Conservation (phyloP, 1,284 basidiomycete species). For the Fomitopsis betulina region DNA sequence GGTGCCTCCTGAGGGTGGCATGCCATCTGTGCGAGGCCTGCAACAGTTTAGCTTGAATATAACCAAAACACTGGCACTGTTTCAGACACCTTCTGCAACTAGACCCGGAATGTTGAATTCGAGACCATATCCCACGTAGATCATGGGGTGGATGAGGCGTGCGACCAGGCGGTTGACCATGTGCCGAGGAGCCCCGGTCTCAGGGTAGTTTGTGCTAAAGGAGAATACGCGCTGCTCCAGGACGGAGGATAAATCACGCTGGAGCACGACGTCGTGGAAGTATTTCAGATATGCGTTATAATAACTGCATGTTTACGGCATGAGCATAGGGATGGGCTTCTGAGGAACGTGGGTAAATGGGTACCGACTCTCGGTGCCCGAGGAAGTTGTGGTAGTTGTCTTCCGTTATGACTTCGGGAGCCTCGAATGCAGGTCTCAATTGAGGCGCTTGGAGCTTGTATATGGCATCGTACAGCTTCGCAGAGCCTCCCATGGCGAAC, state of each 20-base stretch:
- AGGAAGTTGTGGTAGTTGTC: constrained; percentile 46
- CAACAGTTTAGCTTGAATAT: not conserved
- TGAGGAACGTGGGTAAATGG: not conserved
- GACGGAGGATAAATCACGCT: constrained; percentile 36
- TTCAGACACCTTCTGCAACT: constrained; percentile 26
- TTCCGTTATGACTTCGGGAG: constrained; percentile 38
- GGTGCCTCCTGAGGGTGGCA: constrained; percentile 23
- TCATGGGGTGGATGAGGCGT: constrained; percentile 60
- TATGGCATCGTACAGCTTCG: constrained; percentile 35
- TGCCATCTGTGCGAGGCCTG: constrained; percentile 34
- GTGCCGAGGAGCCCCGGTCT: constrained; percentile 34
- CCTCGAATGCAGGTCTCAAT: constrained; percentile 34
- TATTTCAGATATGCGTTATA: constrained; percentile 55
- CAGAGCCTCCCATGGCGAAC: constrained; percentile 44
- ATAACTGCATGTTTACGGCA: constrained; percentile 33
- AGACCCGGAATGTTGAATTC: constrained; percentile 63
- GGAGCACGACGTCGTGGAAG: constrained; percentile 43
- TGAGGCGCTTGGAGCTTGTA: constrained; percentile 38
- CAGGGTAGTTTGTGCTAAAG: constrained; percentile 40
- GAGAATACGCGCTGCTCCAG: constrained; percentile 60
- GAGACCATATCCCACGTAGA: constrained; percentile 58
- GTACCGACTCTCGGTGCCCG: constrained; percentile 41
- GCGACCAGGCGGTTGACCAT: constrained; percentile 61
- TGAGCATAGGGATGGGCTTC: not conserved
- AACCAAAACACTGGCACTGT: too few species aligned